Evolutionary conservation across 1,284 basidiomycete genomes (phyloP).

Genomic region (Volvariella volvacea): DNA sequence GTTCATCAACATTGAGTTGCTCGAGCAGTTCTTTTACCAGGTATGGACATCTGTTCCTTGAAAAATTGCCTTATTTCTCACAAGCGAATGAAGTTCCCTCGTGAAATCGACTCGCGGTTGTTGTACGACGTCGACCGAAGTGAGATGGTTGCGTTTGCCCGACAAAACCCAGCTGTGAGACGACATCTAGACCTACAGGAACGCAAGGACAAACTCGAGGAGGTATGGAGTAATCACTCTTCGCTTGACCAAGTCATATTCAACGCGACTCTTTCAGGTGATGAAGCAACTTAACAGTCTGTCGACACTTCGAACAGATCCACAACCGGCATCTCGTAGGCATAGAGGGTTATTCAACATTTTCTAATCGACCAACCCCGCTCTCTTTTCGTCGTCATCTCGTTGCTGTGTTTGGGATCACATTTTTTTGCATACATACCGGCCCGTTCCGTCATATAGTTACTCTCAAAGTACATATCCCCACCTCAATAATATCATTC

Average conservation of each 20-base stretch:
- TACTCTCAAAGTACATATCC: too few relatives aligned
- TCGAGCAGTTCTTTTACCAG: slow-evolving; percentile 98
- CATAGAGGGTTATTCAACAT: slow-evolving; percentile 70
- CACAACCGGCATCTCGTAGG: slow-evolving; percentile 60
- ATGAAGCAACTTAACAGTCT: slow-evolving; percentile 88
- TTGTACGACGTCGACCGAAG: slow-evolving; percentile 86
- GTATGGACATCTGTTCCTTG: slow-evolving; percentile 29
- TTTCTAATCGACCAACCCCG: slow-evolving; percentile 35
- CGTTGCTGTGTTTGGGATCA: slow-evolving; percentile 8
- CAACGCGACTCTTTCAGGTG: slow-evolving; percentile 41
- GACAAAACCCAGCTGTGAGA: slow-evolving; percentile 86
- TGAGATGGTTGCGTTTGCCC: slow-evolving; percentile 85
- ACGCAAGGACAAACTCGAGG: slow-evolving; percentile 95
- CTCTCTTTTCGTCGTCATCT: slow-evolving; percentile 9
- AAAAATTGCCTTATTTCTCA: too few relatives aligned
- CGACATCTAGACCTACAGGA: slow-evolving; percentile 94
- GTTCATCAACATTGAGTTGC: slow-evolving; percentile 97
- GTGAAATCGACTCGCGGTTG: slow-evolving; percentile 94
- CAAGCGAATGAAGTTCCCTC: slow-evolving; percentile 66
- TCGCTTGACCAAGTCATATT: background rate
- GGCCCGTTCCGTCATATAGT: too few relatives aligned
- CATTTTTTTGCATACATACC: background rate
- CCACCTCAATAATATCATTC: too few relatives aligned
- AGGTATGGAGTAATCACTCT: slow-evolving; percentile 43
- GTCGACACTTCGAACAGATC: slow-evolving; percentile 75